Conservation (phyloP, 2,329 filamentous ascomycete species). For the Curvularia hawaiiensis region DNA sequence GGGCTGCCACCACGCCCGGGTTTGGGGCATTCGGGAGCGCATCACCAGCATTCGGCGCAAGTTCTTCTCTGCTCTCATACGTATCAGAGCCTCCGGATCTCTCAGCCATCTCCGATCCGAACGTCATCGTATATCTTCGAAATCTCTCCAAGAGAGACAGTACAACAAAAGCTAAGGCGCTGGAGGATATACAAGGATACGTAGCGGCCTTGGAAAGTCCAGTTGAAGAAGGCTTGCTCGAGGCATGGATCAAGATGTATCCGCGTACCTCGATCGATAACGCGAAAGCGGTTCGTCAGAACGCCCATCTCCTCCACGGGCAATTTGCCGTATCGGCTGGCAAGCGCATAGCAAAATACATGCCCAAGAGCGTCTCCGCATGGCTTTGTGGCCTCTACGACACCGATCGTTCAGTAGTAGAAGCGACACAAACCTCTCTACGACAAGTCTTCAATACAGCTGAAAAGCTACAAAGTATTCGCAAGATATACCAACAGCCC, state of each 20-base stretch:
- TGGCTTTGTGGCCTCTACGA: constrained; percentile 94
- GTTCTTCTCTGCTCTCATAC: constrained; percentile 76
- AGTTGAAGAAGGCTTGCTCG: constrained; percentile 80
- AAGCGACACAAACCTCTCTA: constrained; percentile 78
- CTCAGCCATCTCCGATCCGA: constrained; percentile 74
- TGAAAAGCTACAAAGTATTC: constrained; percentile 78
- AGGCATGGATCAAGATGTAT: constrained; percentile 88
- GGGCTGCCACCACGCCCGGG: constrained; percentile 54
- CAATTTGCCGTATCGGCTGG: constrained; percentile 63
- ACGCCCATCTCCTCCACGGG: constrained; percentile 78
- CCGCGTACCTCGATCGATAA: constrained; percentile 90
- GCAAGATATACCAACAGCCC: constrained; percentile 78
- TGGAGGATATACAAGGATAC: constrained; percentile 80
- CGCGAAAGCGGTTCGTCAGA: constrained; percentile 83
- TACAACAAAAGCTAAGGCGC: constrained; percentile 86
- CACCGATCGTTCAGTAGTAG: constrained; percentile 75
- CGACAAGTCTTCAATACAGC: constrained; percentile 75
- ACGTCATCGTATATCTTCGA: constrained; percentile 88
- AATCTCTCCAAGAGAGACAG: constrained; percentile 91
- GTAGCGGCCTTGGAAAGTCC: constrained; percentile 65
- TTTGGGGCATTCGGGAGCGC: constrained; percentile 51
- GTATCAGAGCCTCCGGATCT: constrained; percentile 85
- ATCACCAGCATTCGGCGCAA: constrained; percentile 50
- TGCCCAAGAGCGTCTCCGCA: constrained; percentile 79
- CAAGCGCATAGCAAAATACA: constrained; percentile 80